Base-by-base conservation (phyloP, 192 early-diverging fungal genomes). In the Linnemannia hyalina region DNA sequence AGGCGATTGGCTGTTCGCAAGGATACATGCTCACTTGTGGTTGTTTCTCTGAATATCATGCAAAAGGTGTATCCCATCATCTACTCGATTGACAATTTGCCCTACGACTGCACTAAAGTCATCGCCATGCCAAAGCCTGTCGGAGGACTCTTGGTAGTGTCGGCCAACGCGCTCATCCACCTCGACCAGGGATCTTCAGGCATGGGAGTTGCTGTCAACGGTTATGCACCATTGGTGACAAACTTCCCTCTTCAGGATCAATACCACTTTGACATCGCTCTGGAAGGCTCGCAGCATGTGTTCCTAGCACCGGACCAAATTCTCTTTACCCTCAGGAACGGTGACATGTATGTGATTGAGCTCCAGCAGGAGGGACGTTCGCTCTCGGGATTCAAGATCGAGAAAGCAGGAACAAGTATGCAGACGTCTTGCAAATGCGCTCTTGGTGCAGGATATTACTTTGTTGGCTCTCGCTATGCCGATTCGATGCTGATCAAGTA, bases 161-260 rank as follows among this genome's bases (percentile, higher is more conserved):
- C 93, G 0, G 90, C 95, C 41, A 97, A 96, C 87, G 93, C 95
- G 8, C 74, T 99, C 26, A 91, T 98, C 20, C 94, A 99, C 78
- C 89, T 98, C 2, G 94, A 94, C 77, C 97, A 98, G 89, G 96
- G 93, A 68, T 90, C 95, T 13, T 91, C 95, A n/a, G 94, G 96
- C 44, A 90, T 96, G 40, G 93, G 92, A 22, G 91, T 92, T 7
- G 93, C 94, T 1, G 93, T 96, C 23, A 97, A 96, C 80, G 92
- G 89, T 23, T 98, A 96, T 55, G 91, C 91, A 32, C 82, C 82
- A 1, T 70, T 82, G 22, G 88, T 91, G 70, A 89, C 89, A 0
- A 88, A 88, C 68, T 92, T 89, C 68, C 88, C 93, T 0, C 89
- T 91, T 70, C 89, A 89, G 41, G 47, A 38, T 79, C 88, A 76